Conservation (phyloP, 2,329 filamentous ascomycete species). For the Talaromyces amestolkiae region DNA sequence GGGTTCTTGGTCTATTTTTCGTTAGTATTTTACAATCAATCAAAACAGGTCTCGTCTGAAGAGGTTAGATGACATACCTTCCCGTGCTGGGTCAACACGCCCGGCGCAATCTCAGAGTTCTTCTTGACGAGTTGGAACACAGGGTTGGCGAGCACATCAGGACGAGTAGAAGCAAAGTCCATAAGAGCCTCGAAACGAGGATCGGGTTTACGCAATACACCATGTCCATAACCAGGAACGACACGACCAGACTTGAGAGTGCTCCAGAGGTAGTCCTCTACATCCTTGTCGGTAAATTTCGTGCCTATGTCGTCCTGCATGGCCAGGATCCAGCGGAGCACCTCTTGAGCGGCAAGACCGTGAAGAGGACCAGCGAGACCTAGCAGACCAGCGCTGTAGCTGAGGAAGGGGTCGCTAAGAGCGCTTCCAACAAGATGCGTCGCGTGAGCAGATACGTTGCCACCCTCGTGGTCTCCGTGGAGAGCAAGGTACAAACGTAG, state of each 20-base stretch:
- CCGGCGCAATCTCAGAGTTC: constrained; percentile 87
- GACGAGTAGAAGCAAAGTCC: constrained; percentile 84
- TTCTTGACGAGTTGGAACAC: constrained; percentile 92
- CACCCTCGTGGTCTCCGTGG: constrained; percentile 96
- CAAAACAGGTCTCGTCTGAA: background rate
- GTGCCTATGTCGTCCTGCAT: constrained; percentile 87
- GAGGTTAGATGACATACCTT: constrained; percentile 55
- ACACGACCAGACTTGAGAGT: constrained; percentile 92
- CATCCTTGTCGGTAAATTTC: constrained; percentile 74
- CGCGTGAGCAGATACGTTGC: constrained; percentile 92
- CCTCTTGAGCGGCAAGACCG: constrained; percentile 92
- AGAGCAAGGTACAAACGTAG: constrained; percentile 91
- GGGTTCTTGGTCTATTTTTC: constrained; percentile 77
- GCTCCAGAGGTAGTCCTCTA: constrained; percentile 86
- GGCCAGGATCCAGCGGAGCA: constrained; percentile 91
- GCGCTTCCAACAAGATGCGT: constrained; percentile 95
- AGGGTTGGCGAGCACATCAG: constrained; percentile 80
- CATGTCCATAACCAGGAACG: constrained; percentile 92
- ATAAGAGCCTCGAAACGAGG: constrained; percentile 95
- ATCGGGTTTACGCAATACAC: constrained; percentile 93
- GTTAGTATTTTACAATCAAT: background rate
- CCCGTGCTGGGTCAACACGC: constrained; percentile 88
- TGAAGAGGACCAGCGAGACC: constrained; percentile 92
- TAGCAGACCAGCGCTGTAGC: constrained; percentile 92
- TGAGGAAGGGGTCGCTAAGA: constrained; percentile 90